Evolutionary conservation across 352 stramenopile genomes (phyloP), one percentile per base, ranked within the genome.

Genomic region (Globisporangium orthogonon): DNA sequence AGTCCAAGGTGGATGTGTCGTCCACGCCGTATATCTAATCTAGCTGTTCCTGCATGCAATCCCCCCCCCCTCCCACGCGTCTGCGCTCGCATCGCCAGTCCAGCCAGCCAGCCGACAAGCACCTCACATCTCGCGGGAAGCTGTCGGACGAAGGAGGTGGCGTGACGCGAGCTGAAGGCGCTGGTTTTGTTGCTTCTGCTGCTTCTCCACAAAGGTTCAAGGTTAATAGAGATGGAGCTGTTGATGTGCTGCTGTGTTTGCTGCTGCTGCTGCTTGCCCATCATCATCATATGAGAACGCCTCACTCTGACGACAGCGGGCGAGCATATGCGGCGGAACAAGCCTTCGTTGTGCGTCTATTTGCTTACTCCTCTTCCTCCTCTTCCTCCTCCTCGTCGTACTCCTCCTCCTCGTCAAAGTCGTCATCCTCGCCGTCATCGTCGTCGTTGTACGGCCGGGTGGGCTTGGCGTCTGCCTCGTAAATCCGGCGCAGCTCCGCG

Each of bases 21-120:
- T 90, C 82, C 48, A 90, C 79, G 56, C 82, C 82, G 60, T 92
- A 90, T 90, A 92, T 92, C 86, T 92, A 92, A 77, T 37, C 6
- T 40, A 33, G 17, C 28, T 29, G 14, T 11, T 4, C 4, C 50
- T 29, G n/a, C 31, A 54, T 15, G 0, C 9, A 33, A 11, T 11
- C 13, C 40, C 13, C 10, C 40, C 40, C 18, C 6, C 40, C 1
- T 18, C 13, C 40, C 13, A 44, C 41, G n/a, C n/a, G n/a, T n/a
- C n/a, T n/a, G n/a, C n/a, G n/a, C n/a, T n/a, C n/a, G n/a, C n/a
- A n/a, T n/a, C n/a, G n/a, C 33, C 33, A 37, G 33, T 13, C 37
- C 37, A 43, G 37, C 37, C 37, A 43, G 7, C 13, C 37, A 43
- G 37, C 37, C 10, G 15, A 11, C 37, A 7, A 43, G 7, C 9